Conservation (phyloP, 2,329 filamentous ascomycete genomes). For the Zalaria obscura region DNA sequence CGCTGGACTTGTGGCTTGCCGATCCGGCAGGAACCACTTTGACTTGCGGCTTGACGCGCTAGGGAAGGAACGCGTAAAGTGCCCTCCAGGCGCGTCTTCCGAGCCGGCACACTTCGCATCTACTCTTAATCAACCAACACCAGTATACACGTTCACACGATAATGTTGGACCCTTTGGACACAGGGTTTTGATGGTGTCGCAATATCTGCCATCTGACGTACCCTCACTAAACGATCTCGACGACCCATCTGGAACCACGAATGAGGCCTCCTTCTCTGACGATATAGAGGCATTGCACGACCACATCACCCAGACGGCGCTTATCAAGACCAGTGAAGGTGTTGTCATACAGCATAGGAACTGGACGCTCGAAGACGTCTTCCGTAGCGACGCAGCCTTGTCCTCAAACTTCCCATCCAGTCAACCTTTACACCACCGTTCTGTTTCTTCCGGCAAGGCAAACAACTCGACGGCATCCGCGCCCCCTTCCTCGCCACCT, state of each 20-base stretch:
- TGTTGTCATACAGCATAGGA: constrained; percentile 37
- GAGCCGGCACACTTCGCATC: no score
- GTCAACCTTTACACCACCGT: not conserved
- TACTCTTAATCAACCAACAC: no score
- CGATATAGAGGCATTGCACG: constrained; percentile 22
- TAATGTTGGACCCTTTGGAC: no score
- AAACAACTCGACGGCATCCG: no score
- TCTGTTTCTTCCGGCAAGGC: not conserved
- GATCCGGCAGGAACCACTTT: no score
- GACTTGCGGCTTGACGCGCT: no score
- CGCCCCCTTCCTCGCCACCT: constrained; percentile 29
- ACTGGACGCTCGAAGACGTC: constrained; percentile 30
- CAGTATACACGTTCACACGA: no score
- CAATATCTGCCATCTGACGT: not conserved
- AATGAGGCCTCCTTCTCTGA: constrained; percentile 10
- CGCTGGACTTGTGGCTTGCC: no score
- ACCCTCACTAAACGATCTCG: not conserved
- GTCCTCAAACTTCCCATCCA: not conserved
- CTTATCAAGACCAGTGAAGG: constrained; percentile 27
- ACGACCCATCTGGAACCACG: not conserved
- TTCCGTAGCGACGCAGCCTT: constrained; percentile 36
- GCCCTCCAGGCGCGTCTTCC: no score
- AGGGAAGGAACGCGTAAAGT: no score
- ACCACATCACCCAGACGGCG: constrained; percentile 31
- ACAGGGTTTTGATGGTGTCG: not conserved